phyloP scores from a whole-genome alignment of 768 basidiomycete genomes.

The Phlegmacium glaucopus region DNA sequence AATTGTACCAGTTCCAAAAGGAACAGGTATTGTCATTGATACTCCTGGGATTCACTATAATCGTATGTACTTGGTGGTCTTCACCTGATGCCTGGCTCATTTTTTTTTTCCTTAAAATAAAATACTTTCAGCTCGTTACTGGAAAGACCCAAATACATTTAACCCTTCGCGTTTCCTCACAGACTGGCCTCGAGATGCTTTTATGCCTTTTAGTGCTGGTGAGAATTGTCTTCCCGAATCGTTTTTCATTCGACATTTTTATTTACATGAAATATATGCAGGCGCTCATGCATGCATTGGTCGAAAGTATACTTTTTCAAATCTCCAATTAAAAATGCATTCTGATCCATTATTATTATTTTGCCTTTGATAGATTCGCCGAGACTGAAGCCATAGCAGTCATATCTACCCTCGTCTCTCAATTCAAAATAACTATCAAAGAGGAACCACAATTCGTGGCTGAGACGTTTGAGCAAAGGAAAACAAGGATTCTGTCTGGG shows the following conservation, averaged over 20 bases:
- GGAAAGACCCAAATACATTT: slow-evolving; percentile 43
- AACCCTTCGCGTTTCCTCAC: slow-evolving; percentile 45
- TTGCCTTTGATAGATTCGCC: too few relatives aligned
- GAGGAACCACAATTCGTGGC: slow-evolving; percentile 41
- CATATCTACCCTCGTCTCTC: slow-evolving; percentile 38
- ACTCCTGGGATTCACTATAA: slow-evolving; percentile 46
- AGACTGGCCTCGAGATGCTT: slow-evolving; percentile 53
- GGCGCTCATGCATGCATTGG: slow-evolving; percentile 22
- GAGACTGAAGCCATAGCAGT: slow-evolving; percentile 42
- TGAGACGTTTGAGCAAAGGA: slow-evolving; percentile 40
- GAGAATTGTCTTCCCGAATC: background rate
- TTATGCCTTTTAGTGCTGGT: slow-evolving; percentile 49
- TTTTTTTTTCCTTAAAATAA: background rate
- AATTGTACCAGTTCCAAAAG: slow-evolving; percentile 40
- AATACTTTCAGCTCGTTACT: slow-evolving; percentile 38
- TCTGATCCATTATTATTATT: too few relatives aligned
- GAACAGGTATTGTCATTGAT: slow-evolving; percentile 33
- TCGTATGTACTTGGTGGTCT: background rate
- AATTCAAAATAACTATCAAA: slow-evolving; percentile 40
- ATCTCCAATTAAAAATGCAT: too few relatives aligned
- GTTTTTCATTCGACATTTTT: background rate
- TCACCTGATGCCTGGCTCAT: background rate
- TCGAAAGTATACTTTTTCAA: slow-evolving; percentile 13
- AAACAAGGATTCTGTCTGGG: slow-evolving; percentile 29
- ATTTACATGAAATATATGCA: background rate